Evolutionary conservation across 176 grass and related monocot species (phyloP), one percentile per base, ranked within the genome.

Genomic region (Poa annua): DNA sequence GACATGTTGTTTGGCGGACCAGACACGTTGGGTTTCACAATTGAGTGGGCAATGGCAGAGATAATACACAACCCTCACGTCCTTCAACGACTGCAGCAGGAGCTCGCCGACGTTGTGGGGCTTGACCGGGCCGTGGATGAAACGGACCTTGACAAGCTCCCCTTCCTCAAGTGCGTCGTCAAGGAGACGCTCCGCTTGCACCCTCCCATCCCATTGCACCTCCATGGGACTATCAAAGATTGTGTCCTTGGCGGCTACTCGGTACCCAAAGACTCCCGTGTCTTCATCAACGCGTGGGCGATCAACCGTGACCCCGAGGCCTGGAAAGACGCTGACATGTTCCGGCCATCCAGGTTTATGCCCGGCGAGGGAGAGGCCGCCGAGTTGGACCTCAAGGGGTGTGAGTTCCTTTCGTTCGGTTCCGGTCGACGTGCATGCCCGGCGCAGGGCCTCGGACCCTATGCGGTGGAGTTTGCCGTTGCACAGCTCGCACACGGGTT

Each of bases 1-100:
- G 94, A 97, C 78, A 83, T 94, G 82, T 88, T 97, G 89, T 97
- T 97, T 47, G 94, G 94, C 1, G 91, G 94, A 51, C 93, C 94
- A 65, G 94, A 97, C 80, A 94, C 91, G 29, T 89, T 97, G 63
- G 91, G 85, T 5, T 84, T 85, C 1, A 85, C 89, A 6, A 90
- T 94, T 81, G 94, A 97, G 79, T 97, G 91, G 94, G 78, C 94
- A 13, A 80, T 97, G 89, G 72, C 94, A 14, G 91, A 97, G 81
- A 90, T 94, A 65, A 86, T 97, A 65, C 84, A 75, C 48, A 90
- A 83, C 79, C 89, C 94, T 12, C 75, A 85, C 41, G 80, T 88
- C 79, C 87, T 97, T 25, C 50, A 49, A 1, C 88, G 75, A 0
- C 13, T 97, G 24, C 94, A 94, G 67, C 34, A 78, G 34, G 94